A percentile compares a stretch with the other conserved stretches of the same genome.
Evolutionary conservation across 768 basidiomycete species (phyloP).

Genomic region (Pluteus cervinus): DNA sequence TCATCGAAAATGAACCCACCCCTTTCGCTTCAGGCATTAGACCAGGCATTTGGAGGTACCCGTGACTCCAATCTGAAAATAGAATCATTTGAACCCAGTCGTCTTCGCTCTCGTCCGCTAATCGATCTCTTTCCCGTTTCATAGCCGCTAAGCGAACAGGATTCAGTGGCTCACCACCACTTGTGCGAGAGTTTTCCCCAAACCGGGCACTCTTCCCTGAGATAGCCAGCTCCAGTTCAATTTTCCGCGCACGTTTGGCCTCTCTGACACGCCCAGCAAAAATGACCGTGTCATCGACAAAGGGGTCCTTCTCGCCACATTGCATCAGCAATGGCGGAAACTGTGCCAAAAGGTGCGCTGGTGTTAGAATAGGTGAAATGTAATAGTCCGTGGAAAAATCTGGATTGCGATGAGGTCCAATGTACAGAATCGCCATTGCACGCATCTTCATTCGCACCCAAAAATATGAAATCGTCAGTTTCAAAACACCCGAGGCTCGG

Average conservation of each 20-base stretch:
- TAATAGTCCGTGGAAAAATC: slow-evolving; percentile 95
- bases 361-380: slow-evolving; percentile 92
- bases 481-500: background rate
- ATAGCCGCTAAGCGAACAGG: slow-evolving; percentile 31
- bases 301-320: slow-evolving; percentile 90
- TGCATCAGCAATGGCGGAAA: slow-evolving; percentile 94
- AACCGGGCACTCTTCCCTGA: slow-evolving; percentile 58
- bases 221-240: slow-evolving; percentile 59
- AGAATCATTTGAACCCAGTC: slow-evolving; percentile 95
- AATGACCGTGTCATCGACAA: slow-evolving; percentile 97
- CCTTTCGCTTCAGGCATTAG: slow-evolving; percentile 78
- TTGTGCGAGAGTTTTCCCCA: slow-evolving; percentile 63
- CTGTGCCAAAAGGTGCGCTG: slow-evolving; percentile 74
- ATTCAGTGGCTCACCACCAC: slow-evolving; percentile 30
- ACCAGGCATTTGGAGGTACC: slow-evolving; percentile 91
- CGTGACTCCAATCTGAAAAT: slow-evolving; percentile 96
- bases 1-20: slow-evolving; percentile 22
- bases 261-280: slow-evolving; percentile 94
- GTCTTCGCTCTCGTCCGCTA: slow-evolving; percentile 70
- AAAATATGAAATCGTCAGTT: slow-evolving; percentile 5
- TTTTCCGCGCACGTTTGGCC: slow-evolving; percentile 81
- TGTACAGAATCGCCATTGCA: slow-evolving; percentile 97
- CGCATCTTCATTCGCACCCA: too few relatives aligned
- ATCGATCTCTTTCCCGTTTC: slow-evolving; percentile 53
- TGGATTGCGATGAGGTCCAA: slow-evolving; percentile 90